Evolutionary conservation across 192 early-diverging fungal genomes (phyloP).

Genomic region (Funneliformis geosporum): DNA sequence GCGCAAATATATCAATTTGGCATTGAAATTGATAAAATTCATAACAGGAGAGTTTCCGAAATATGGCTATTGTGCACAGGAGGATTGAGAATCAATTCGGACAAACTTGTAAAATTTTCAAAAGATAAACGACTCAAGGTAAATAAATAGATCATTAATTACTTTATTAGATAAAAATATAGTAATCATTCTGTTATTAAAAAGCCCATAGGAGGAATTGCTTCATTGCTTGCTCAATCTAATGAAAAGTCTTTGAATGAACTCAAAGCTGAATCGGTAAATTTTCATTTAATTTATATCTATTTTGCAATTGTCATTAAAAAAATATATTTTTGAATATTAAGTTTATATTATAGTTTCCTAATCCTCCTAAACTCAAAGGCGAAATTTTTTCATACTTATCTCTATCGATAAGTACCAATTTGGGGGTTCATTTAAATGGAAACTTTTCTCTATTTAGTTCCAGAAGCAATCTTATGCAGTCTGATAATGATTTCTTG

Average conservation of each 20-base stretch:
- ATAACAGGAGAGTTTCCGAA: neutral
- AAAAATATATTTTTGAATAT: neutral
- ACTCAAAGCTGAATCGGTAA: neutral
- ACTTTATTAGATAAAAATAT: neutral
- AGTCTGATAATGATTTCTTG: neutral
- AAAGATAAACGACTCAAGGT: neutral
- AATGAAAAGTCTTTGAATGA: neutral
- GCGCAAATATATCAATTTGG: neutral
- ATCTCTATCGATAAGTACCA: slow-evolving; percentile 36
- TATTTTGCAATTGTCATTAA: neutral
- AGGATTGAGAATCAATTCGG: too few species aligned
- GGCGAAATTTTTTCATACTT: slow-evolving; percentile 41
- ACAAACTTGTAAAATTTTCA: too few species aligned
- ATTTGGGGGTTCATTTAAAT: slow-evolving; percentile 41
- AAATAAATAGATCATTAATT: neutral
- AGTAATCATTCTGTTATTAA: neutral
- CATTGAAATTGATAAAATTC: neutral
- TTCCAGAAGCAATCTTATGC: slow-evolving; percentile 31
- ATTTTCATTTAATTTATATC: neutral
- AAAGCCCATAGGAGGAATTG: slow-evolving; percentile 5
- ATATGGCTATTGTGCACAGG: neutral
- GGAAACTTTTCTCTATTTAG: slow-evolving; percentile 41
- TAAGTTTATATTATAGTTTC: neutral
- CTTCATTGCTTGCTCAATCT: neutral
- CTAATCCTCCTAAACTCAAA: neutral